Base-by-base conservation (phyloP, 2,329 filamentous ascomycete species). In the Cryphonectria radicalis region DNA sequence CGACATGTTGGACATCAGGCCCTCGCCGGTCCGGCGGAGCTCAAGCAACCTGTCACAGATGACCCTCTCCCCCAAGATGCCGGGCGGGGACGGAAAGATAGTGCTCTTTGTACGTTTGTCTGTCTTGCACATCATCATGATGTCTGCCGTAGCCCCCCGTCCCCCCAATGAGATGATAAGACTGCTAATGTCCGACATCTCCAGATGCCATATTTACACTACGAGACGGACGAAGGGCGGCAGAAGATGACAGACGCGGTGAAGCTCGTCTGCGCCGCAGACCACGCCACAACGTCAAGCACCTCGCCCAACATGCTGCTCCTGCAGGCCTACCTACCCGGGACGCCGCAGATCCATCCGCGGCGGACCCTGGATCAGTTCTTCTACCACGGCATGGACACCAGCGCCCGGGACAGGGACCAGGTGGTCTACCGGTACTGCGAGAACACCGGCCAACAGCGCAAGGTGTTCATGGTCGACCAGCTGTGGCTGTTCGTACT, bases 391-490 rank as follows among this genome's bases (percentile, higher is more conserved):
- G 89, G 89, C 68, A 87, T 89, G 67, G 86, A 91, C 74, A 92
- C 89, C 0, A 81, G 85, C 63, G 83, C 81, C 11, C 84, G 89
- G 60, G 90, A 92, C 74, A 81, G 82, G 57, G 89, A 91, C 74
- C 90, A 92, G 77, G 89, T 91, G 0, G 88, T 91, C 1, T 90
- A 88, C 75, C 84, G 89, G 14, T 91, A 91, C 74, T 77, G 80
- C 78, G 76, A 80, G 72, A 77, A 74, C n/a, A 74, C 80, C 57
- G 73, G 72, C 4, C 72, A 71, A 0, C 86, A 89, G 69, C 83
- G 84, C 0, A 90, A 90, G 72, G 85, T 91, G 3, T 90, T 90
- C 77, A 91, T 91, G 89, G 89, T 92, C 0, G 90, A 92, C 76
- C 90, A 92, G 74, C 80, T 92, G 1, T 92, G 90, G 90, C 85